Conservation (phyloP, 2,329 filamentous ascomycete genomes). For the Fusarium solani-melongenae region DNA sequence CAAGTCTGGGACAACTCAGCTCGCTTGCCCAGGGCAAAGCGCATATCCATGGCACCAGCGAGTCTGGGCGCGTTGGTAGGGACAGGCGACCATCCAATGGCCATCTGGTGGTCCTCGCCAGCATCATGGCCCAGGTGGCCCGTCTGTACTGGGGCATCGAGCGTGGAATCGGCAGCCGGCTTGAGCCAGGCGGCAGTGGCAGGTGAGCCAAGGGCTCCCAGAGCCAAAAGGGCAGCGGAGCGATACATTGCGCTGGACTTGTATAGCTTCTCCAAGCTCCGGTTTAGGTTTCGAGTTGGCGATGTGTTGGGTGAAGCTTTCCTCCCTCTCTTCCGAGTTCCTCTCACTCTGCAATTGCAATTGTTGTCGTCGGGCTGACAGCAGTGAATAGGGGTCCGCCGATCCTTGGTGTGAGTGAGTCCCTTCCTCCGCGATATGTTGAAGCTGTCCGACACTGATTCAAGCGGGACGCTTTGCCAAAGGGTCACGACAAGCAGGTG, state of each 20-base stretch:
- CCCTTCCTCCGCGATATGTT: background rate
- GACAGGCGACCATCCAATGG: conserved; percentile 45
- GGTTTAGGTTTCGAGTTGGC: background rate
- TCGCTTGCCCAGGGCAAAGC: conserved; percentile 44
- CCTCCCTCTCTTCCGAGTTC: background rate
- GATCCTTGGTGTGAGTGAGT: conserved; percentile 6
- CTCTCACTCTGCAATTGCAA: background rate
- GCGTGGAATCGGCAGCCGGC: conserved; percentile 41
- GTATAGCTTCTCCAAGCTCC: background rate
- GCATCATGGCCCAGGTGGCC: conserved; percentile 16
- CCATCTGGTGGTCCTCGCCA: conserved; percentile 39
- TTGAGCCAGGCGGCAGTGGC: conserved; percentile 39
- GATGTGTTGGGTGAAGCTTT: background rate
- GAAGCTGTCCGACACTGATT: conserved; percentile 22
- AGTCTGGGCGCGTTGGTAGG: conserved; percentile 47
- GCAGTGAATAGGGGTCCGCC: conserved; percentile 1
- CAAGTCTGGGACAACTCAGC: conserved; percentile 44
- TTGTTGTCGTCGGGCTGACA: background rate
- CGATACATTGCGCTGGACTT: conserved; percentile 26
- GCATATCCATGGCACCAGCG: conserved; percentile 45
- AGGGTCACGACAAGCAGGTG: background rate
- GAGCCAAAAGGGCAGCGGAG: conserved; percentile 35
- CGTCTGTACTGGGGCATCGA: conserved; percentile 46
- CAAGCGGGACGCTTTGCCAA: conserved; percentile 2
- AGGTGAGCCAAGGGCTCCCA: conserved; percentile 39